phyloP scores from a whole-genome alignment of 306 rosid genomes.

The Pterocarpus santalinus region DNA sequence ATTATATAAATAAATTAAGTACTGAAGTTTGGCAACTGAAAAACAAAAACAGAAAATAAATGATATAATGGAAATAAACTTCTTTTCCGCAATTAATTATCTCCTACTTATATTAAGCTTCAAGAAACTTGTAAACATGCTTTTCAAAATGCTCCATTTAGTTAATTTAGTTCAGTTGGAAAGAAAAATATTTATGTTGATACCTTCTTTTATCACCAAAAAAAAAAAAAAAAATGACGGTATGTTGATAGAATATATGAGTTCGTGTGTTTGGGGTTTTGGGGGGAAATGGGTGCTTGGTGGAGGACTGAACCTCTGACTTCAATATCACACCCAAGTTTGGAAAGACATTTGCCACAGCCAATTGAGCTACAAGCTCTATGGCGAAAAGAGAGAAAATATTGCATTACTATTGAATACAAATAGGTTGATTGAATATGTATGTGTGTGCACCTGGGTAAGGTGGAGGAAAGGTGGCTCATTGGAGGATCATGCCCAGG shows the following conservation, averaged over 20 bases:
- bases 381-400: too few relatives aligned
- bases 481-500: not conserved
- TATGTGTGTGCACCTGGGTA: not conserved
- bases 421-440: not conserved
- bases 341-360: not conserved
- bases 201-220: too few relatives aligned
- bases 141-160: slow-evolving; percentile 6
- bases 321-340: too few relatives aligned
- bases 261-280: too few relatives aligned
- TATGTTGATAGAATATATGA: too few relatives aligned
- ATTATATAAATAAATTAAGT: slow-evolving; percentile 25
- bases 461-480: not conserved
- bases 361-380: not conserved
- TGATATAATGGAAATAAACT: slow-evolving; percentile 8
- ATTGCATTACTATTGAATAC: not conserved
- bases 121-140: slow-evolving; percentile 12
- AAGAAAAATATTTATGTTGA: not conserved
- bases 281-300: too few relatives aligned
- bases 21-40: not conserved
- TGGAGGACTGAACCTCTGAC: too few relatives aligned
- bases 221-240: too few relatives aligned
- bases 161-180: not conserved
- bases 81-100: not conserved
- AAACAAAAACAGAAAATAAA: not conserved
- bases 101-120: not conserved